phyloP scores from a whole-genome alignment of 2,329 filamentous ascomycete genomes.

The Eurotiales sp. region DNA sequence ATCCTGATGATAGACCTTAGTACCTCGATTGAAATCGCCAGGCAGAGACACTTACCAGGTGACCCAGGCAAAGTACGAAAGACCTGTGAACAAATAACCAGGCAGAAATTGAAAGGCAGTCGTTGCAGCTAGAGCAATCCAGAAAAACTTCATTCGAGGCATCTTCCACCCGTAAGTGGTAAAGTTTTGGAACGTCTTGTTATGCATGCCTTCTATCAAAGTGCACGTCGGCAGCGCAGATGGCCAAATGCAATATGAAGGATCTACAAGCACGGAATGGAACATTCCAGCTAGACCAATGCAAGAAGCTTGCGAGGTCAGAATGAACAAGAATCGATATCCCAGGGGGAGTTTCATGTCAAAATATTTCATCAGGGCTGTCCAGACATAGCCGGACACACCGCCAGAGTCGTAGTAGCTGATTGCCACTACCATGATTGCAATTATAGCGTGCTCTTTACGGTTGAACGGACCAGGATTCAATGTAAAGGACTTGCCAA shows the following conservation, averaged over 20 bases:
- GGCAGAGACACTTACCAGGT: conserved; percentile 35
- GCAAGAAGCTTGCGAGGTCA: conserved; percentile 31
- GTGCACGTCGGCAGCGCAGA: conserved; percentile 40
- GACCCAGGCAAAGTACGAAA: conserved; percentile 51
- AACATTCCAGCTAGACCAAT: conserved; percentile 65
- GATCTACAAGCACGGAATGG: conserved; percentile 52
- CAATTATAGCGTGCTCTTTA: conserved; percentile 22
- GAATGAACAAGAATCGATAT: not conserved
- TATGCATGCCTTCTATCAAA: conserved; percentile 20
- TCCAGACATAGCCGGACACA: no score
- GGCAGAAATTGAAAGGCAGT: conserved; percentile 54
- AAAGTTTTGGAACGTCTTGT: conserved; percentile 20
- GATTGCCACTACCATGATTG: conserved; percentile 13
- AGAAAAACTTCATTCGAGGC: conserved; percentile 38
- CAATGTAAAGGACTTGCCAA: conserved; percentile 18
- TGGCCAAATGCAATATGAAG: conserved; percentile 61
- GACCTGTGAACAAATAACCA: conserved; percentile 46
- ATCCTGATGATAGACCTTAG: conserved; percentile 27
- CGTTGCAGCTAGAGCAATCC: conserved; percentile 40
- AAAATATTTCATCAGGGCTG: no score
- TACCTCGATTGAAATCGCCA: no score
- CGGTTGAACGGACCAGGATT: conserved; percentile 31
- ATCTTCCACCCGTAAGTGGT: conserved; percentile 21
- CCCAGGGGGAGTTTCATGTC: no score
- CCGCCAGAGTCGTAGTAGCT: no score